Percentiles rank a stretch among this genome's conserved stretches.
These are phyloP conservation scores for Cenchrus americanus DNA, from an alignment of 176 grass and related monocot genomes.

Conservation along the genomic window DNA sequence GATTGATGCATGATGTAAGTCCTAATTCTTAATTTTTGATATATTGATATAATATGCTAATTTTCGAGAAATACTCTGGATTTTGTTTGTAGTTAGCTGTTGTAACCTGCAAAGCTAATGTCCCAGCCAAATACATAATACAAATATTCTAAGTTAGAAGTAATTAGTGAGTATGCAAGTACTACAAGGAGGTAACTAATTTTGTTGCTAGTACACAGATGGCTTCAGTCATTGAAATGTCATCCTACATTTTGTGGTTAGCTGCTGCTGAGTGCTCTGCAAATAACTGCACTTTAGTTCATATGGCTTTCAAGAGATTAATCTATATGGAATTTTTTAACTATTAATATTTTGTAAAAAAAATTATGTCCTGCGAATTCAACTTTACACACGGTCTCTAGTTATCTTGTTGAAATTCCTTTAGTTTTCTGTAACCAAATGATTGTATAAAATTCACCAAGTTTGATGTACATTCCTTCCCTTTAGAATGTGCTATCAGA, in stretches of 20 bases:
- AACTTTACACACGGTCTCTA: background rate
- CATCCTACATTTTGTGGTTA: background rate
- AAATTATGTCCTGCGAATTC: background rate
- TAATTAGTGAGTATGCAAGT: background rate
- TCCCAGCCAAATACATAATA: background rate
- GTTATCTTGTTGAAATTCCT: background rate
- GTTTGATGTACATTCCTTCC: background rate
- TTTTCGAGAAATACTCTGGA: background rate
- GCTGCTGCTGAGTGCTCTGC: background rate
- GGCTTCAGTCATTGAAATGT: background rate
- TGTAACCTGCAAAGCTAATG: background rate
- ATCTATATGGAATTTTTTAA: background rate
- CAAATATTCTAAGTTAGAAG: background rate
- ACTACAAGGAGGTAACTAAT: background rate
- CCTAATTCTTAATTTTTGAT: background rate
- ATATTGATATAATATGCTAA: background rate
- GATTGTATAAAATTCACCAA: no score
- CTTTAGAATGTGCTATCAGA: slow-evolving; percentile 10
- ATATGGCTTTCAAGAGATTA: background rate
- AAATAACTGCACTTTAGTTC: slow-evolving; percentile 2
- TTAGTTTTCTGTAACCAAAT: background rate
- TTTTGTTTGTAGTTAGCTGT: background rate
- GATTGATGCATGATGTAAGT: background rate
- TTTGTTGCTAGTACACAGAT: background rate
- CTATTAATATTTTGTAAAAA: background rate